phyloP scores from a whole-genome alignment of 2,329 filamentous ascomycete genomes.

The Colletotrichum costaricense region DNA sequence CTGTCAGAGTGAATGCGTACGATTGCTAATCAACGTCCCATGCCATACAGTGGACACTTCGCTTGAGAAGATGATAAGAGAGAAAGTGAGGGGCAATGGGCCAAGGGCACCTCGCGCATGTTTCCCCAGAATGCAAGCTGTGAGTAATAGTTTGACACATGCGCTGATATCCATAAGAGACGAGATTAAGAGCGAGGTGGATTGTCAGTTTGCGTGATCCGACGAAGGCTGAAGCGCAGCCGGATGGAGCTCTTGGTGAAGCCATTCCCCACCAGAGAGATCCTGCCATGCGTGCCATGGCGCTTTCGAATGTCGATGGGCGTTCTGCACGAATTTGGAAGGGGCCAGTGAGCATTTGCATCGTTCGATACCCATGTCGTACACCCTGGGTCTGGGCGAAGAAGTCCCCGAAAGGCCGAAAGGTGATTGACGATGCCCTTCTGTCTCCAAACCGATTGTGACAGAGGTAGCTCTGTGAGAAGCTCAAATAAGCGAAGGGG shows the following conservation, averaged over 20 bases:
- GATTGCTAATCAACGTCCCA: neutral
- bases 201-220: neutral
- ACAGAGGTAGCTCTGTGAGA: neutral
- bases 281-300: conserved; percentile 9
- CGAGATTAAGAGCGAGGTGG: neutral
- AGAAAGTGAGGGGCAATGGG: neutral
- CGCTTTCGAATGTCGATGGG: conserved; percentile 21
- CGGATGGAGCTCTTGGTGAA: conserved; percentile 6
- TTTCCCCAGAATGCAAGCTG: conserved; percentile 28
- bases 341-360: neutral
- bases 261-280: conserved; percentile 15
- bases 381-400: conserved; percentile 7
- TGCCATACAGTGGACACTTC: conserved; percentile 2
- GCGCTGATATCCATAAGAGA: conserved; percentile 2
- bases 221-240: neutral
- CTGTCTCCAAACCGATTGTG: neutral
- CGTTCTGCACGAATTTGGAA: conserved; percentile 22
- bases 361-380: conserved; percentile 31
- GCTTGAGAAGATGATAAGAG: neutral
- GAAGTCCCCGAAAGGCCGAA: conserved; percentile 11
- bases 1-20: neutral
- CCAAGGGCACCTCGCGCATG: neutral
- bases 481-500: conserved; percentile 15
- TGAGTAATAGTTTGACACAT: conserved; percentile 31
- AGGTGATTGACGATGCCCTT: neutral